These are phyloP conservation scores for Coprinellus micaceus DNA, from an alignment of 768 basidiomycete species.

Conservation along the genomic window DNA sequence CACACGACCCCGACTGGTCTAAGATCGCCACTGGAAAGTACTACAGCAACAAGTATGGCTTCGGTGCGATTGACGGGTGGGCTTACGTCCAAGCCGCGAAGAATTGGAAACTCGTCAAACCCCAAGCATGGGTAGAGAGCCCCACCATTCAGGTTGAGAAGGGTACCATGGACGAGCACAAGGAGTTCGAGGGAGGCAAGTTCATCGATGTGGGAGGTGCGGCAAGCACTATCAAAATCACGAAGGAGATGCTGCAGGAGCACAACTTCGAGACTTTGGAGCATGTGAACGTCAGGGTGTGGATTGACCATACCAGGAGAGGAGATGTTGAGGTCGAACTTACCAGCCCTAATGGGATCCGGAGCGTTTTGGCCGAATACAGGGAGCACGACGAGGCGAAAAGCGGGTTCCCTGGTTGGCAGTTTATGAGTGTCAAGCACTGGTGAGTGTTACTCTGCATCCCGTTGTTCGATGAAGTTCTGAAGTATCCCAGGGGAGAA, in stretches of 20 bases:
- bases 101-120: constrained; percentile 83
- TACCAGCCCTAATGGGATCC: constrained; percentile 77
- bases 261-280: constrained; percentile 86
- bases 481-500: constrained; percentile 68
- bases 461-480: background rate
- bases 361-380: constrained; percentile 73
- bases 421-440: constrained; percentile 95
- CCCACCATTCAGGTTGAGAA: constrained; percentile 61
- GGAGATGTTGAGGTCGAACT: constrained; percentile 94
- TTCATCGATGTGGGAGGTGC: constrained; percentile 64
- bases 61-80: constrained; percentile 81
- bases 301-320: constrained; percentile 79
- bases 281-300: constrained; percentile 87
- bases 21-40: constrained; percentile 61
- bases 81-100: constrained; percentile 70
- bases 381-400: constrained; percentile 60
- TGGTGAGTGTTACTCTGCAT: constrained; percentile 53
- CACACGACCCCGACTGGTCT: constrained; percentile 93
- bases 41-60: constrained; percentile 90
- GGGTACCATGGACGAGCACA: constrained; percentile 52
- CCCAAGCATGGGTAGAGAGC: constrained; percentile 87
- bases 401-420: constrained; percentile 86
- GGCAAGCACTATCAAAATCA: constrained; percentile 56
- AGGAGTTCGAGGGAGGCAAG: constrained; percentile 58
- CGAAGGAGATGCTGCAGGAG: constrained; percentile 56